A percentile compares a stretch with the other conserved stretches of the same genome.
Evolutionary conservation across 23 red algal species (phyloP).

Genomic region (Cyanidium caldarium): DNA sequence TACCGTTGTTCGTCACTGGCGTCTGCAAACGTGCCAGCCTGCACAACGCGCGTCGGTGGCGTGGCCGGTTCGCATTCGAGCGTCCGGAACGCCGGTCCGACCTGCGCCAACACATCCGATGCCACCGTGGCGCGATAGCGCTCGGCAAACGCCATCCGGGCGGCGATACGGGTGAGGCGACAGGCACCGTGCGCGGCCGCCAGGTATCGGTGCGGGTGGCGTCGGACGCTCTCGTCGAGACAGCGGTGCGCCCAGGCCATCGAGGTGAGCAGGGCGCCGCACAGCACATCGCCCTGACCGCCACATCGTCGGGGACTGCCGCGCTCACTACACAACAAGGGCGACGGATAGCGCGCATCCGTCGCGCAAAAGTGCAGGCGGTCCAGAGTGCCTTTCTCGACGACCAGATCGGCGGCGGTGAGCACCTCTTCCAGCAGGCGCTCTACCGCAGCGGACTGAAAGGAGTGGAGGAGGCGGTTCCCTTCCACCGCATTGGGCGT

Average conservation of each 20-base stretch:
- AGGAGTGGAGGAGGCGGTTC: constrained; percentile 15
- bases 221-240: neutral
- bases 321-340: neutral
- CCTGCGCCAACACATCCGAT: constrained; percentile 16
- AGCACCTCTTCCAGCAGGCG: neutral
- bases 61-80: neutral
- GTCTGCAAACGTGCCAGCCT: too few relatives aligned
- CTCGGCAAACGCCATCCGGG: constrained; percentile 16
- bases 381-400: constrained; percentile 48
- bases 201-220: neutral
- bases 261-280: constrained; percentile 27
- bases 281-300: constrained; percentile 71
- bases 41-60: too few relatives aligned
- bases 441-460: neutral
- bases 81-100: neutral
- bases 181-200: constrained; percentile 12
- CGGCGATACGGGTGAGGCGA: neutral
- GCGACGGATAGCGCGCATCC: neutral
- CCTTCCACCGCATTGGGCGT: constrained; percentile 68
- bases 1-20: too few relatives aligned
- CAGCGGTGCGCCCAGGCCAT: constrained; percentile 9
- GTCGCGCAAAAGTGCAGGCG: neutral
- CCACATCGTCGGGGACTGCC: constrained; percentile 36
- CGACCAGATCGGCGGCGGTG: constrained; percentile 16
- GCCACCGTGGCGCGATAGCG: constrained; percentile 19